Evolutionary conservation across 2,329 filamentous ascomycete species (phyloP).

Genomic region (Fusarium decemcellulare): DNA sequence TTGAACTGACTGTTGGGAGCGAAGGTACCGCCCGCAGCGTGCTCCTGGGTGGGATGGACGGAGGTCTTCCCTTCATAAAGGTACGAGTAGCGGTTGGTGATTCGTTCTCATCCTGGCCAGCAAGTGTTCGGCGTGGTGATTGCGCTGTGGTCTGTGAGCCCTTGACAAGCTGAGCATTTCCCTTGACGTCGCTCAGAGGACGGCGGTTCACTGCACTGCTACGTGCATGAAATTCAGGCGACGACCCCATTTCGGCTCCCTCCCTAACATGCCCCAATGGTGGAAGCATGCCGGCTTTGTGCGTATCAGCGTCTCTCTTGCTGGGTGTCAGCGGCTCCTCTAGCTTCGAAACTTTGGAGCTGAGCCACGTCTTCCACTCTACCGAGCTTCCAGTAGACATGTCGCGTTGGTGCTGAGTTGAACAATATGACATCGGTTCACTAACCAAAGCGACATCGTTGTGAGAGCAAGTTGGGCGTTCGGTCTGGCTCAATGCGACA

Average conservation of each 20-base stretch:
- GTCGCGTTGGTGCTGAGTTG: constrained; percentile 52
- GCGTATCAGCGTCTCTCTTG: constrained; percentile 15
- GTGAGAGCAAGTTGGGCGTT: not conserved
- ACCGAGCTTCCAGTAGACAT: constrained; percentile 61
- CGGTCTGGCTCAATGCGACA: not conserved
- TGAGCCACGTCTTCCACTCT: constrained; percentile 70
- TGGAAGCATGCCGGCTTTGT: constrained; percentile 16
- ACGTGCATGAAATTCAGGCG: constrained; percentile 29
- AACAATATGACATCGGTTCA: constrained; percentile 27
- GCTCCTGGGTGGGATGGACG: constrained; percentile 34
- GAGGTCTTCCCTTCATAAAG: constrained; percentile 2
- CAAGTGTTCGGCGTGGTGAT: not conserved
- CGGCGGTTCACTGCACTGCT: constrained; percentile 2
- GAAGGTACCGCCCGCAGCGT: constrained; percentile 46
- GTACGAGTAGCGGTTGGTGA: constrained; percentile 12
- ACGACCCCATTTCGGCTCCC: constrained; percentile 62
- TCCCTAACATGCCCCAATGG: constrained; percentile 62
- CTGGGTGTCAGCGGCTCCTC: constrained; percentile 48
- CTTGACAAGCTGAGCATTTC: constrained; percentile 13
- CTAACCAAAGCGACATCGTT: constrained; percentile 19
- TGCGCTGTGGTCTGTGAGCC: not conserved
- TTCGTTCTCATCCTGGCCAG: constrained; percentile 37
- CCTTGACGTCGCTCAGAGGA: constrained; percentile 30
- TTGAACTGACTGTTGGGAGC: constrained; percentile 34
- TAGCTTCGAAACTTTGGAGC: constrained; percentile 64